These are phyloP conservation scores for Acer campestre DNA, from an alignment of 345 rosid genomes.

Conservation along the genomic window DNA sequence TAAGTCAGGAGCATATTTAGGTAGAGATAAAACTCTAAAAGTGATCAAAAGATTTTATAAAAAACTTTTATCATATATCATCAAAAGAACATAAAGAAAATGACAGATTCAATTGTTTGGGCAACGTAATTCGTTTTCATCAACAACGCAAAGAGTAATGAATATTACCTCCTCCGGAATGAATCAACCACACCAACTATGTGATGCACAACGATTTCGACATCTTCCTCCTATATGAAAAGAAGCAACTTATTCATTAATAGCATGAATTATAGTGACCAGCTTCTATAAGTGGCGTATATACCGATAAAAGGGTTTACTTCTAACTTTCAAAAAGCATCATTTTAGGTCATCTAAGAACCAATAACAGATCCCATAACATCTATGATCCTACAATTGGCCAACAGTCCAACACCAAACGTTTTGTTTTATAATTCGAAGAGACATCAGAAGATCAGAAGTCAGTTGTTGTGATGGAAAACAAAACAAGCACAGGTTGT, in stretches of 20 bases:
- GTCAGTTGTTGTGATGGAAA: not conserved
- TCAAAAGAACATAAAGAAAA: not conserved
- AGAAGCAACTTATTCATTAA: not conserved
- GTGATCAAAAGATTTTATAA: not conserved
- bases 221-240: conserved; percentile 71
- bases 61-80: not conserved
- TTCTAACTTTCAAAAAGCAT: not conserved
- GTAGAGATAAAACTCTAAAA: not conserved
- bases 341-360: not conserved
- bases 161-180: conserved; percentile 56
- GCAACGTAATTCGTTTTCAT: not conserved
- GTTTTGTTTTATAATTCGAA: not conserved
- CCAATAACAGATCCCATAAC: not conserved
- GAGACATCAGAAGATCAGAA: not conserved
- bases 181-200: conserved; percentile 68
- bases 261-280: not conserved
- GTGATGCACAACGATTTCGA: conserved; percentile 67
- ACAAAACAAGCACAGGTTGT: not conserved
- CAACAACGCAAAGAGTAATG: not conserved
- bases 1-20: not conserved
- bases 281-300: not conserved
- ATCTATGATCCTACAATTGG: not conserved
- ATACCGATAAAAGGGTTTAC: not conserved
- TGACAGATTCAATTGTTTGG: not conserved
- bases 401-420: not conserved